A percentile compares a stretch with the other conserved stretches of the same genome.
Evolutionary conservation across 2,329 filamentous ascomycete genomes (phyloP).

Genomic region (Colletotrichum endophyticum): DNA sequence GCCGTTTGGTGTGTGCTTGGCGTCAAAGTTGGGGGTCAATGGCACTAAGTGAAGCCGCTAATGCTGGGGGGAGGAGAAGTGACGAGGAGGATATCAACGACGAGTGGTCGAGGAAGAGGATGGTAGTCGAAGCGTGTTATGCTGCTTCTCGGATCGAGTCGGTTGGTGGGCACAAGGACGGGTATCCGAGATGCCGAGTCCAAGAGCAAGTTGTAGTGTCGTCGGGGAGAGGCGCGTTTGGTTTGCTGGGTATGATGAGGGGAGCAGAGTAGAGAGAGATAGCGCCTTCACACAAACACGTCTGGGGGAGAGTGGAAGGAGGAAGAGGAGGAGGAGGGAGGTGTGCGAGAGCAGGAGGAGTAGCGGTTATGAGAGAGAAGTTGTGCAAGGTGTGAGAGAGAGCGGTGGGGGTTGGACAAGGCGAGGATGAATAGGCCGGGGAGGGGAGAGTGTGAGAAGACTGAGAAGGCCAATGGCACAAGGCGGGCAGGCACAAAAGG

Average conservation of each 20-base stretch:
- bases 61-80: not conserved
- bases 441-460: not conserved
- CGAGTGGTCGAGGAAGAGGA: not conserved
- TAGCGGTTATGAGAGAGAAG: not conserved
- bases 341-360: not conserved
- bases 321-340: not conserved
- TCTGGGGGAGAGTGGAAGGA: not conserved
- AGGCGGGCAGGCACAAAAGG: not conserved
- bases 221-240: not conserved
- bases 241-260: not conserved
- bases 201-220: not conserved
- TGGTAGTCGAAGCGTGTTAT: not conserved
- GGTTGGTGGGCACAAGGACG: not conserved
- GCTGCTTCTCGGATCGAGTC: not conserved
- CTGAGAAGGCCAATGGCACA: not conserved
- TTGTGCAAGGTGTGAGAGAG: not conserved
- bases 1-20: slow-evolving; percentile 4
- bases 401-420: not conserved
- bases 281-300: not conserved
- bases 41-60: slow-evolving; percentile 11
- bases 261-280: not conserved
- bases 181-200: not conserved
- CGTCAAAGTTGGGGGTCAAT: slow-evolving; percentile 13
- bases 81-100: not conserved
- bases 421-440: not conserved